Base-by-base conservation (phyloP, 2,329 filamentous ascomycete species). In the Neonectria sp. region DNA sequence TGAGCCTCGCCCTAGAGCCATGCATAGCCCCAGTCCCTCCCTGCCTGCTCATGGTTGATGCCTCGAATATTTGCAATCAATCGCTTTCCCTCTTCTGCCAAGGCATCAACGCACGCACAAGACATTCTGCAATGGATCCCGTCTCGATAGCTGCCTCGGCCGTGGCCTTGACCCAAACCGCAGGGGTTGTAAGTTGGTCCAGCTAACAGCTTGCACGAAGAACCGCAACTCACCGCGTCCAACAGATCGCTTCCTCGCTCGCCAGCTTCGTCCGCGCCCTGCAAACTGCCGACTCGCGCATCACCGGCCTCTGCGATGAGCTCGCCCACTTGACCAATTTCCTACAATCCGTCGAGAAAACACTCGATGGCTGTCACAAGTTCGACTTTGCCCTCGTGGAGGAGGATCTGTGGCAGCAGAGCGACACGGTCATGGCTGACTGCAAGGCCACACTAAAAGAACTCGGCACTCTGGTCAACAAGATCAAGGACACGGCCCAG, bases 351-450 rank as follows among this genome's bases (percentile, higher is more conserved):
- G 67, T 77, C 29, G 65, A 71, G n/a, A 60, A 60, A 7, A 65
- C 70, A 2, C 51, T 77, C 25, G 69, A 73, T 21, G 66, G 68
- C 33, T 74, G 71, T 51, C 68, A 64, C 2, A 52, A 66, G 4
- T 68, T 67, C 33, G 73, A 75, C 37, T 60, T 77, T 15, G 67
- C 68, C 1, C 60, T 64, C 9, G 58, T 74, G 7, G 71, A 75
- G 15, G 69, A 71, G 9, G 66, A 69, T 1, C 53, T 77, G 9
- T 75, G 73, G 74, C 69, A 67, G 17, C 73, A 75, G 48, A 75
- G 69, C 51, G 67, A 72, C 11, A 55, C 70, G 13, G 69, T 71
- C 3, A 51, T 77, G 31, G 61, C 15, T 7, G 29, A 40, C 29
- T 46, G 45, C 29, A 37, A 46, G 29, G 29, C 55, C n/a, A 63